These are phyloP conservation scores for Amphirosellinia nigrospora DNA, from an alignment of 495 filamentous ascomycete species.

Conservation along the genomic window DNA sequence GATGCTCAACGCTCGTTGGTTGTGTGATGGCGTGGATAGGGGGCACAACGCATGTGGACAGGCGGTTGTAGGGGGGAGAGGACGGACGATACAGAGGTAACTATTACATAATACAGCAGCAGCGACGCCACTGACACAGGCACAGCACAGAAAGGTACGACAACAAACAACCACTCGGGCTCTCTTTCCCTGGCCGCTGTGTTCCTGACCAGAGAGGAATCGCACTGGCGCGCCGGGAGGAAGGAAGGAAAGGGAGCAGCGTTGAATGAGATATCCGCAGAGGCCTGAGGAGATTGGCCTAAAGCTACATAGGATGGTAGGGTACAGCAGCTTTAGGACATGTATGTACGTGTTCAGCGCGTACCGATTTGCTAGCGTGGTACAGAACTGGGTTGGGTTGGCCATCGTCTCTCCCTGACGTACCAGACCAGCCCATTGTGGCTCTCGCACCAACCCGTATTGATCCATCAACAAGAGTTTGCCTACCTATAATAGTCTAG, in stretches of 20 bases:
- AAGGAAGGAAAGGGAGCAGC: constrained; percentile 7
- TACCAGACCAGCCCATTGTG: constrained; percentile 7
- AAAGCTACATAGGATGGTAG: constrained; percentile 1
- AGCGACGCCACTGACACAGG: constrained; percentile 7
- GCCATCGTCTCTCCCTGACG: not conserved
- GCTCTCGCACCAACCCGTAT: constrained; percentile 1
- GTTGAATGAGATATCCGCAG: constrained; percentile 16
- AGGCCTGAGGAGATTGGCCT: not conserved
- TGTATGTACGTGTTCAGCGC: constrained; percentile 15
- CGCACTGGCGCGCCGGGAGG: constrained; percentile 19
- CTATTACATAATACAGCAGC: constrained; percentile 11
- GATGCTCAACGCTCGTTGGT: constrained; percentile 23
- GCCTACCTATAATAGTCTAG: constrained; percentile 18
- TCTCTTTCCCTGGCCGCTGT: constrained; percentile 24
- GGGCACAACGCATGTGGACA: constrained; percentile 22
- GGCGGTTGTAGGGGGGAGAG: not conserved
- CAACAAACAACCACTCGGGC: constrained; percentile 19
- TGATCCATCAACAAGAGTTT: constrained; percentile 2
- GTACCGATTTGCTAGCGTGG: constrained; percentile 8
- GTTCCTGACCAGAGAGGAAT: constrained; percentile 19
- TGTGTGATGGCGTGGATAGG: constrained; percentile 20
- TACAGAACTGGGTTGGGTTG: constrained; percentile 1
- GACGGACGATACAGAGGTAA: constrained; percentile 18
- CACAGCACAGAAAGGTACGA: constrained; percentile 20
- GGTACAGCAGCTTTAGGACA: not conserved